Percentiles rank a stretch among this genome's conserved stretches.
These are phyloP conservation scores for Naganishia onofrii DNA, from an alignment of 768 basidiomycete genomes.

Conservation along the genomic window DNA sequence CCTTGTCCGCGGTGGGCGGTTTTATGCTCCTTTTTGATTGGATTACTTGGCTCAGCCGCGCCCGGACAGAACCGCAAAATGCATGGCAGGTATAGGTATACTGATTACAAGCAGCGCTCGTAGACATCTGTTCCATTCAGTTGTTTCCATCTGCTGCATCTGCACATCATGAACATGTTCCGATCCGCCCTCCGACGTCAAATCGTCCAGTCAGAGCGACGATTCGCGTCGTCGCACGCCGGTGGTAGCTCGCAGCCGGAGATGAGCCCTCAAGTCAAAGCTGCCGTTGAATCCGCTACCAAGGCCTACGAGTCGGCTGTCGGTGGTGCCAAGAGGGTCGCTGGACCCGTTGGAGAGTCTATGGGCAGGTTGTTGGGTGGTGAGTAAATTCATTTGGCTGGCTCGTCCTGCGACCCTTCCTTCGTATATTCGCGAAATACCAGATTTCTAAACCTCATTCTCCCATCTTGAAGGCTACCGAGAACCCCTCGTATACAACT, in stretches of 20 bases:
- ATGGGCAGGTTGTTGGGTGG: constrained; percentile 45
- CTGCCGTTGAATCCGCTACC: constrained; percentile 44
- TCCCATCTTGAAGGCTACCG: constrained; percentile 39
- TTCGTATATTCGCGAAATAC: background rate
- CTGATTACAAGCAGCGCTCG: background rate
- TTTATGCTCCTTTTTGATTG: background rate
- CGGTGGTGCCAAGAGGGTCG: constrained; percentile 45
- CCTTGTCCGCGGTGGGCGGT: background rate
- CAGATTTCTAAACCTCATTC: background rate
- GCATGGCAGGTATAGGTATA: background rate
- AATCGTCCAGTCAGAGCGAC: constrained; percentile 22
- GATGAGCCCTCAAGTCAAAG: constrained; percentile 47
- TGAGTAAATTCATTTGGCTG: constrained; percentile 35
- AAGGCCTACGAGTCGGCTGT: constrained; percentile 42
- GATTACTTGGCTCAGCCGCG: background rate
- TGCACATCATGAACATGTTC: constrained; percentile 19
- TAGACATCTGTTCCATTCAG: background rate
- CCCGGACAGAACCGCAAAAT: constrained; percentile 11
- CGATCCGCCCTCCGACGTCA: constrained; percentile 35
- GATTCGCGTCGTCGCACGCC: constrained; percentile 39
- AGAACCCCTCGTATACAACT: constrained; percentile 47
- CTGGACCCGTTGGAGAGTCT: constrained; percentile 50
- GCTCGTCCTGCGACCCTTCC: background rate
- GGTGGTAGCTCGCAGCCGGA: constrained; percentile 33
- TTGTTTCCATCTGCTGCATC: constrained; percentile 1